Evolutionary conservation across 768 basidiomycete species (phyloP).

Genomic region (Leccinellum rugosiceps): DNA sequence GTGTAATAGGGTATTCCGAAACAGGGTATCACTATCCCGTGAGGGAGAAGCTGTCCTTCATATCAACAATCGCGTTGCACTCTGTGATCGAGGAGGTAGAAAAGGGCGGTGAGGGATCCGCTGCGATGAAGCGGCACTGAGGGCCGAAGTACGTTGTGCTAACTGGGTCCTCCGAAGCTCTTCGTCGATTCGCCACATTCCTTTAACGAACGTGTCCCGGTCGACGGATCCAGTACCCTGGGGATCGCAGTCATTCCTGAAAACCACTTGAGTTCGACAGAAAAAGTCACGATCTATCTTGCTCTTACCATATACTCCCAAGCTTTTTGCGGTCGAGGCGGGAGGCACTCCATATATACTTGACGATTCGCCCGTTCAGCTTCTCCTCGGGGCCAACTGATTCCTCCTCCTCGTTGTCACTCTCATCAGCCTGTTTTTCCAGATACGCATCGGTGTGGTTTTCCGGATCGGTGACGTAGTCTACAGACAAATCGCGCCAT

Average conservation of each 20-base stretch:
- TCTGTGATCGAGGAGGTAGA: conserved; percentile 18
- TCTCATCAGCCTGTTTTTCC: conserved; percentile 13
- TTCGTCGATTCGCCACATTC: conserved; percentile 88
- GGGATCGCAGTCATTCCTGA: conserved; percentile 71
- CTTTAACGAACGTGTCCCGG: conserved; percentile 64
- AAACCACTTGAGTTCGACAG: neutral
- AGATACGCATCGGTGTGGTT: conserved; percentile 23
- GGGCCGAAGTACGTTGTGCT: conserved; percentile 30
- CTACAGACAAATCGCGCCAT: conserved; percentile 72
- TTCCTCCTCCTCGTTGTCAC: conserved; percentile 15
- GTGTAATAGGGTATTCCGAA: conserved; percentile 20
- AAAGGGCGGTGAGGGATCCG: conserved; percentile 33
- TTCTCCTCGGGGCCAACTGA: conserved; percentile 42
- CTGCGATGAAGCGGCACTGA: conserved; percentile 32
- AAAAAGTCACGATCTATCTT: neutral
- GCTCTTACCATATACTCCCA: conserved; percentile 61
- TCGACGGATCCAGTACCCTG: conserved; percentile 53
- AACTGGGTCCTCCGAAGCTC: conserved; percentile 64
- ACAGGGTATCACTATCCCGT: conserved; percentile 10
- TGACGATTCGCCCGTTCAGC: conserved; percentile 55
- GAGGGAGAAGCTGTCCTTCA: neutral
- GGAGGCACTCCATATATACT: conserved; percentile 61
- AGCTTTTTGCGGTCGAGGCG: conserved; percentile 51
- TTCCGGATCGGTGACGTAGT: conserved; percentile 51
- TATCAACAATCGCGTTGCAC: conserved; percentile 11